Conservation (phyloP, 441 rosid genomes). For the Raphanus hybrid region DNA sequence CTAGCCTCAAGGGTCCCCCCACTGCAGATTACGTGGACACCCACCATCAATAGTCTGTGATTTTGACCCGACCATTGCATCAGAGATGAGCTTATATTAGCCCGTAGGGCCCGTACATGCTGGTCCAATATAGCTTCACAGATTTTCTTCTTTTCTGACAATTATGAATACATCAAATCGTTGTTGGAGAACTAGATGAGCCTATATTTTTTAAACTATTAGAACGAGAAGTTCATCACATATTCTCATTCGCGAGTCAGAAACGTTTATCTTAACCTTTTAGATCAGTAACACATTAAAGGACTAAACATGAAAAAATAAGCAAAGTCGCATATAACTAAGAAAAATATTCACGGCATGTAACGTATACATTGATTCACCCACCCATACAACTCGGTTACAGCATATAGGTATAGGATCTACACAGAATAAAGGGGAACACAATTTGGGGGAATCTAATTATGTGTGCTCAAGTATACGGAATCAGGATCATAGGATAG, state of each 20-base stretch:
- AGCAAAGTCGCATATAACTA: constrained; percentile 9
- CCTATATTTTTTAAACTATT: background rate
- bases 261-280: background rate
- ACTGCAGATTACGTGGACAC: constrained; percentile 34
- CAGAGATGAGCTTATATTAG: constrained; percentile 2
- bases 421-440: constrained; percentile 19
- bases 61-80: constrained; percentile 45
- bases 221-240: background rate
- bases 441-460: constrained; percentile 31
- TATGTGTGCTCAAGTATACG: constrained; percentile 43
- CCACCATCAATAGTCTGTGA: constrained; percentile 38
- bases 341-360: background rate
- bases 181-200: background rate
- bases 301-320: background rate
- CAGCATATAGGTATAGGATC: constrained; percentile 14
- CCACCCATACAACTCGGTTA: constrained; percentile 16
- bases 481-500: constrained; percentile 51
- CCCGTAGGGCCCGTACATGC: constrained; percentile 3
- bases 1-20: constrained; percentile 17
- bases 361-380: constrained; percentile 1
- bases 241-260: background rate
- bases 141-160: background rate
- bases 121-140: constrained; percentile 14
- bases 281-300: background rate
- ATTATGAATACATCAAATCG: background rate